phyloP scores from a whole-genome alignment of 768 basidiomycete genomes.

The Suillus fuscotomentosus region DNA sequence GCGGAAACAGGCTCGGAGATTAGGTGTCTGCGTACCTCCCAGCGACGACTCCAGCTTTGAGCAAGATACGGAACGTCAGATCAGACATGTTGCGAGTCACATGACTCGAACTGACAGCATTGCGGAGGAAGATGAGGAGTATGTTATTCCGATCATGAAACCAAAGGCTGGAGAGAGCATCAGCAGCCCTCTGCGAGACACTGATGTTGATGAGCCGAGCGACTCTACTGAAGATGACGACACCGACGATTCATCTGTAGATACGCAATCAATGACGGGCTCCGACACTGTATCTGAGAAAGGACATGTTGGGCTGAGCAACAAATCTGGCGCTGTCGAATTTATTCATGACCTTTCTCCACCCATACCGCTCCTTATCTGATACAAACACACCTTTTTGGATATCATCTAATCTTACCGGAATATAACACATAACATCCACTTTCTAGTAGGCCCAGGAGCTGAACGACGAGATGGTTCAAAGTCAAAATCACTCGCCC shows the following conservation, averaged over 20 bases:
- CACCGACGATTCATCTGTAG: constrained; percentile 19
- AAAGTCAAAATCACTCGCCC: background rate
- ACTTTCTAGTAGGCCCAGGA: background rate
- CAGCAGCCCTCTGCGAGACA: constrained; percentile 6
- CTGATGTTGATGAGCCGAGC: constrained; percentile 4
- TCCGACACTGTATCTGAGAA: constrained; percentile 28
- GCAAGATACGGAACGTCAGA: constrained; percentile 14
- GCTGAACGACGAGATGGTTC: background rate
- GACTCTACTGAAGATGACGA: constrained; percentile 20
- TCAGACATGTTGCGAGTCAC: constrained; percentile 19
- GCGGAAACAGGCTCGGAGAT: constrained; percentile 30
- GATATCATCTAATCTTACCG: background rate
- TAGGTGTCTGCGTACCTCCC: constrained; percentile 26
- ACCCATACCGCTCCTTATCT: constrained; percentile 1
- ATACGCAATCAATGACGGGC: constrained; percentile 21
- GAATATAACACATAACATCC: background rate
- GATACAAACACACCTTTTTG: background rate
- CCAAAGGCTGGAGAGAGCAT: background rate
- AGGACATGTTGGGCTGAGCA: background rate
- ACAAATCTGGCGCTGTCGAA: constrained; percentile 1
- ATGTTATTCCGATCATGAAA: constrained; percentile 6
- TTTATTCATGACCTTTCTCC: background rate
- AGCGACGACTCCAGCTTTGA: constrained; percentile 8
- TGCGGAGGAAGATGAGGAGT: constrained; percentile 27
- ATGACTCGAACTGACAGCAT: constrained; percentile 31